Conservation (phyloP, 495 filamentous ascomycete genomes). For the Amphirosellinia nigrospora region DNA sequence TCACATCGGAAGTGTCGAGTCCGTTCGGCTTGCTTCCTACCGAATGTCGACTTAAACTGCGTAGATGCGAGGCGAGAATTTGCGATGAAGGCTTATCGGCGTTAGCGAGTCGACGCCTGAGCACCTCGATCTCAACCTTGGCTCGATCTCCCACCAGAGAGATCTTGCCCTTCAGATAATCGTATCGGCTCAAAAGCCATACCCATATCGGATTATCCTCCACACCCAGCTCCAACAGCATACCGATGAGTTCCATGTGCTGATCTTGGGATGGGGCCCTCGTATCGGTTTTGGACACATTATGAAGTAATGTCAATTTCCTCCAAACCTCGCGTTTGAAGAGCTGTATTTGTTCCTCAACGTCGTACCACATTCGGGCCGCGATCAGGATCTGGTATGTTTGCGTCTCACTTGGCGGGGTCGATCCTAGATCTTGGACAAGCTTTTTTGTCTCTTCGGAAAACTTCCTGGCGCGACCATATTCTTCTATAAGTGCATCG, state of each 20-base stretch:
- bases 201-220: conserved; percentile 95
- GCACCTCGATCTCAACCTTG: conserved; percentile 88
- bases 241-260: conserved; percentile 85
- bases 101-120: conserved; percentile 78
- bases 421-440: conserved; percentile 60
- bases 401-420: conserved; percentile 67
- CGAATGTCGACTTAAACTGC: conserved; percentile 68
- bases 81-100: conserved; percentile 72
- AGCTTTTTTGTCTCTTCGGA: conserved; percentile 73
- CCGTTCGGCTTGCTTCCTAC: conserved; percentile 58
- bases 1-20: conserved; percentile 75
- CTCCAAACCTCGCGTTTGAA: conserved; percentile 93
- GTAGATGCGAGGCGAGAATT: conserved; percentile 73
- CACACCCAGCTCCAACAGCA: conserved; percentile 88
- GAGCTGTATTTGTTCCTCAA: conserved; percentile 77
- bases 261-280: conserved; percentile 66
- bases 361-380: conserved; percentile 93
- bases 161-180: conserved; percentile 86
- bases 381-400: conserved; percentile 84
- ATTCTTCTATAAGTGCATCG: conserved; percentile 84
- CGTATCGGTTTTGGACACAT: conserved; percentile 49
- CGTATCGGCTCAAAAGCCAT: conserved; percentile 88
- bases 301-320: conserved; percentile 66
- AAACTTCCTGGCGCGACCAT: conserved; percentile 74
- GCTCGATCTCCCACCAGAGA: conserved; percentile 77